Evolutionary conservation across 2,329 filamentous ascomycete genomes (phyloP).

Genomic region (Aspergillus fructus): DNA sequence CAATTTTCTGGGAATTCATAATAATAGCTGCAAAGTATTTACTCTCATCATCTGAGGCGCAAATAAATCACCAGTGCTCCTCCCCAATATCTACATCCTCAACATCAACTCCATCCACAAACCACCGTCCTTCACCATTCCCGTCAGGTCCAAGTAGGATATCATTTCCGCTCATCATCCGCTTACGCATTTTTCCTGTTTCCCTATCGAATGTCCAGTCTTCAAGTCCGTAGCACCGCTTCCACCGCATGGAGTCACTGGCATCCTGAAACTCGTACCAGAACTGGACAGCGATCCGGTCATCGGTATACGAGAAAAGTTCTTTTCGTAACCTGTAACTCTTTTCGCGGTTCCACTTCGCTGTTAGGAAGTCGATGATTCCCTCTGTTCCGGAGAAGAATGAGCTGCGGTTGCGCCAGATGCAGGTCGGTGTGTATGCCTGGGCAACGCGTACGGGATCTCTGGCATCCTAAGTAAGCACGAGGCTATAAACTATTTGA

Average conservation of each 20-base stretch:
- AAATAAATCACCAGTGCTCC: slow-evolving; percentile 33
- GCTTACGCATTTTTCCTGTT: slow-evolving; percentile 46
- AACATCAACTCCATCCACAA: slow-evolving; percentile 43
- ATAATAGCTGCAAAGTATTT: not conserved
- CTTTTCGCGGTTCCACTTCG: slow-evolving; percentile 73
- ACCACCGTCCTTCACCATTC: slow-evolving; percentile 46
- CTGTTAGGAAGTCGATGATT: slow-evolving; percentile 66
- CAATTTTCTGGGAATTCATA: not conserved
- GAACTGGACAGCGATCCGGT: slow-evolving; percentile 84
- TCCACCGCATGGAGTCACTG: slow-evolving; percentile 67
- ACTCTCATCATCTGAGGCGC: too few relatives aligned
- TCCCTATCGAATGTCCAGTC: slow-evolving; percentile 49
- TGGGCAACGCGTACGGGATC: slow-evolving; percentile 65
- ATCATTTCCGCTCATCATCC: slow-evolving; percentile 51
- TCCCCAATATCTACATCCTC: slow-evolving; percentile 37
- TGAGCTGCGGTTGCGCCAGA: slow-evolving; percentile 75
- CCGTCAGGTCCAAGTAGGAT: slow-evolving; percentile 42
- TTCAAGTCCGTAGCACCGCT: slow-evolving; percentile 76
- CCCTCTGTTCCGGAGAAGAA: slow-evolving; percentile 69
- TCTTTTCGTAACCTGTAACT: slow-evolving; percentile 78
- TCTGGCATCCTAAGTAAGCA: slow-evolving; percentile 40
- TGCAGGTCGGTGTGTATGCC: slow-evolving; percentile 71
- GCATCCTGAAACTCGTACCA: slow-evolving; percentile 81
- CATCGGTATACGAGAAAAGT: slow-evolving; percentile 71
- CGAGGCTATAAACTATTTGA: not conserved